Conservation (phyloP, 768 basidiomycete genomes). For the Favolaschia claudopus region DNA sequence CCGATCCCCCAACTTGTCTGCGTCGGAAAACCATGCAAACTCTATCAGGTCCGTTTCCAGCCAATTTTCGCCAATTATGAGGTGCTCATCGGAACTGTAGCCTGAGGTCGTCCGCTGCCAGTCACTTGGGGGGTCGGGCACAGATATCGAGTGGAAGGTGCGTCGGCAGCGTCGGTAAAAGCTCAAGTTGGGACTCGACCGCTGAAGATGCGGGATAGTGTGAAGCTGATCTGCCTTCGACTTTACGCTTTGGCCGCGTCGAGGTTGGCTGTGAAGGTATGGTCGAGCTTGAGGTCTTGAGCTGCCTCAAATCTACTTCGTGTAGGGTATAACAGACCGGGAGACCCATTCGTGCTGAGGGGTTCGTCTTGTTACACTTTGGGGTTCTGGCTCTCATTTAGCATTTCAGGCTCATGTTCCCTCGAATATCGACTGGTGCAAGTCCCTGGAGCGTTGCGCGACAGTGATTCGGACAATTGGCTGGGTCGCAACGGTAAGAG, state of each 20-base stretch:
- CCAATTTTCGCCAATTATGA: too few relatives aligned
- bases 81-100: neutral
- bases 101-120: slow-evolving; percentile 74
- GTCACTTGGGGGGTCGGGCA: slow-evolving; percentile 78
- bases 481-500: slow-evolving; percentile 19
- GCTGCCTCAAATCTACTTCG: too few relatives aligned
- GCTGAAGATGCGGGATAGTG: slow-evolving; percentile 57
- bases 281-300: neutral
- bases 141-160: slow-evolving; percentile 87
- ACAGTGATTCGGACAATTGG: slow-evolving; percentile 40
- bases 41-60: slow-evolving; percentile 73
- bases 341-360: slow-evolving; percentile 86
- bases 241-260: slow-evolving; percentile 83
- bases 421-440: slow-evolving; percentile 84
- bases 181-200: neutral
- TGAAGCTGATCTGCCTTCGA: slow-evolving; percentile 86
- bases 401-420: slow-evolving; percentile 77
- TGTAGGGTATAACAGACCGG: slow-evolving; percentile 80
- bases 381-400: neutral
- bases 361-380: slow-evolving; percentile 48
- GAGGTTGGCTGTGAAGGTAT: slow-evolving; percentile 80
- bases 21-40: slow-evolving; percentile 76
- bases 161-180: slow-evolving; percentile 48
- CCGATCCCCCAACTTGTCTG: slow-evolving; percentile 85
- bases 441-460: slow-evolving; percentile 58